Percentiles rank a stretch among this genome's conserved stretches.
phyloP scores from a whole-genome alignment of 495 filamentous ascomycete genomes.

The Penicillium herquei region DNA sequence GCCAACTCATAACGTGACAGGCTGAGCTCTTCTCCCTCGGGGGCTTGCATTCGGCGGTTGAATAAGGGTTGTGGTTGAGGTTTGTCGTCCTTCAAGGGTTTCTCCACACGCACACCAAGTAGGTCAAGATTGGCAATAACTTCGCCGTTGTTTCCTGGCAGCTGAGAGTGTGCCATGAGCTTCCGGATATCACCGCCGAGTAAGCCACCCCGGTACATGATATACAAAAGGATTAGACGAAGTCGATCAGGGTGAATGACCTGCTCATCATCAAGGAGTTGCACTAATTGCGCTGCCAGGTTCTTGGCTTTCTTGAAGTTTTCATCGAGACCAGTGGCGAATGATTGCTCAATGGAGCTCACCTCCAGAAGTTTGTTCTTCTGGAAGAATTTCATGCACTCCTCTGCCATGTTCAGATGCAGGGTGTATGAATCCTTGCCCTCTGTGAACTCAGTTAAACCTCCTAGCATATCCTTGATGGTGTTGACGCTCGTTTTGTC shows the following conservation, averaged over 20 bases:
- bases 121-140: constrained; percentile 76
- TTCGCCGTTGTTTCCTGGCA: constrained; percentile 70
- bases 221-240: constrained; percentile 78
- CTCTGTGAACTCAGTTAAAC: constrained; percentile 88
- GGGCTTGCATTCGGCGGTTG: constrained; percentile 52
- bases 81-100: constrained; percentile 72
- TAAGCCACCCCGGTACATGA: constrained; percentile 86
- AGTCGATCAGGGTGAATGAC: constrained; percentile 71
- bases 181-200: constrained; percentile 81
- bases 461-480: constrained; percentile 96
- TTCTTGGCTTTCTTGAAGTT: constrained; percentile 90
- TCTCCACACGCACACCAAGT: constrained; percentile 73
- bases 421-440: constrained; percentile 94
- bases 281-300: constrained; percentile 78
- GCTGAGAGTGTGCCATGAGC: constrained; percentile 77
- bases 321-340: constrained; percentile 92
- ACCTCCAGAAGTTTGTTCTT: constrained; percentile 80
- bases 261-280: constrained; percentile 77
- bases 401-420: constrained; percentile 96
- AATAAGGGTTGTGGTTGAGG: constrained; percentile 66
- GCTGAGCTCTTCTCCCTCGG: constrained; percentile 51
- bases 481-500: constrained; percentile 75
- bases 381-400: constrained; percentile 92
- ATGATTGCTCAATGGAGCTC: constrained; percentile 77
- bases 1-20: constrained; percentile 50